These are phyloP conservation scores for Zasmidium cellare DNA, from an alignment of 2,329 filamentous ascomycete species.

Conservation along the genomic window DNA sequence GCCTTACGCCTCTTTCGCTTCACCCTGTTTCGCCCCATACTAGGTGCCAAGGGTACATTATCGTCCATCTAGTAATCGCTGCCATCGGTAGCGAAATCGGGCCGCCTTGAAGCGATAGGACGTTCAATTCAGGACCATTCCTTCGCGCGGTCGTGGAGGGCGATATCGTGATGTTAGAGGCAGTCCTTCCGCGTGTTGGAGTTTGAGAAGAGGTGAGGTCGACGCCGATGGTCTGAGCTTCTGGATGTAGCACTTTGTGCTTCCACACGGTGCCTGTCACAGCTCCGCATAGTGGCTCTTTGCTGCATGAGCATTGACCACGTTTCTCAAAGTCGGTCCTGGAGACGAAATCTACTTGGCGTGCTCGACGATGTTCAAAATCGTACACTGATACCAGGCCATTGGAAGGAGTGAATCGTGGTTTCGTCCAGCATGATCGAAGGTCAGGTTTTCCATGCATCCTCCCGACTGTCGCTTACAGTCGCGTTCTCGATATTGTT, in stretches of 20 bases:
- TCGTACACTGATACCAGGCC: neutral
- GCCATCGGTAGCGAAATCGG: neutral
- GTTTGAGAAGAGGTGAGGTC: neutral
- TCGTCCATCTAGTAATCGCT: neutral
- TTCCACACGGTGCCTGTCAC: neutral
- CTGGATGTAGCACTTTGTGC: neutral
- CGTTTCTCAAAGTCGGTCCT: neutral
- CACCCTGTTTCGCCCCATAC: neutral
- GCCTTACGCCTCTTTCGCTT: neutral
- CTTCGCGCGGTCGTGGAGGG: neutral
- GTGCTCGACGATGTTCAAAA: neutral
- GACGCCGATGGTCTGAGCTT: neutral
- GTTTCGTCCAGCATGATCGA: neutral
- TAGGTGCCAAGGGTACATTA: neutral
- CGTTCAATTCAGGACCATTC: neutral
- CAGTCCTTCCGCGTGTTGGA: neutral
- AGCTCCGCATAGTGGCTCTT: neutral
- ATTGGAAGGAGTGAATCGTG: neutral
- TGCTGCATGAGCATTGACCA: neutral
- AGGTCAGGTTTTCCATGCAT: neutral
- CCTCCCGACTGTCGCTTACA: neutral
- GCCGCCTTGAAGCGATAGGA: neutral
- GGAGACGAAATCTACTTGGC: neutral
- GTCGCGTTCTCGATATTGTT: neutral
- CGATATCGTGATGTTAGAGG: neutral